Percentiles rank a stretch among this genome's conserved stretches.
phyloP scores from a whole-genome alignment of 2,329 filamentous ascomycete genomes.

The Aspergillus clavatus region DNA sequence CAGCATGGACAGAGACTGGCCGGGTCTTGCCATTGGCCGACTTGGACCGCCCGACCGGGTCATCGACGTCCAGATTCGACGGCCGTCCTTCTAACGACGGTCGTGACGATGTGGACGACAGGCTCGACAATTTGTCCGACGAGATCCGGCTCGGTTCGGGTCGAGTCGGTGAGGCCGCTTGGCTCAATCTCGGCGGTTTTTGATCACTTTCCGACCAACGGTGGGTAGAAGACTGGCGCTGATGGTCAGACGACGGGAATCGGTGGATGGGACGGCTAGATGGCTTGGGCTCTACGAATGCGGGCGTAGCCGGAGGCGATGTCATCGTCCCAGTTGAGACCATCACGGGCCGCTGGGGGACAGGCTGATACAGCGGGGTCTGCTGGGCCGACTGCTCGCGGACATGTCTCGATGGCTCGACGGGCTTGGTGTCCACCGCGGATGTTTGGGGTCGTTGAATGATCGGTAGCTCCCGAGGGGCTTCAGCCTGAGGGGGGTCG shows the following conservation, averaged over 20 bases:
- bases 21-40: constrained; percentile 64
- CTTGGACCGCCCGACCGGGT: constrained; percentile 54
- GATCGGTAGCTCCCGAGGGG: constrained; percentile 21
- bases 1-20: constrained; percentile 77
- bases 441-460: constrained; percentile 24
- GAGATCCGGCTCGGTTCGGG: constrained; percentile 47
- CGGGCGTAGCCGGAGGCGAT: constrained; percentile 44
- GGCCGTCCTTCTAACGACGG: constrained; percentile 72
- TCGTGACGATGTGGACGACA: constrained; percentile 54
- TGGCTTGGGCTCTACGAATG: constrained; percentile 23
- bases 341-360: constrained; percentile 50
- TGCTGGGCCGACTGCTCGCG: constrained; percentile 25
- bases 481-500: constrained; percentile 28
- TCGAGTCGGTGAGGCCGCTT: constrained; percentile 31
- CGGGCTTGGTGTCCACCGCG: constrained; percentile 18
- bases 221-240: constrained; percentile 47
- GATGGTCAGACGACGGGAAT: constrained; percentile 46
- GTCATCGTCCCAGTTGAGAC: constrained; percentile 81
- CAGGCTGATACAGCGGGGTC: constrained; percentile 35
- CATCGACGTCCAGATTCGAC: constrained; percentile 55
- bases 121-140: constrained; percentile 49
- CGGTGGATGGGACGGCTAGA: constrained; percentile 48
- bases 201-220: constrained; percentile 36
- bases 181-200: constrained; percentile 18
- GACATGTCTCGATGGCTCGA: constrained; percentile 17